These are phyloP conservation scores for Venturia oleaginea DNA, from an alignment of 2,329 filamentous ascomycete species.

Conservation along the genomic window DNA sequence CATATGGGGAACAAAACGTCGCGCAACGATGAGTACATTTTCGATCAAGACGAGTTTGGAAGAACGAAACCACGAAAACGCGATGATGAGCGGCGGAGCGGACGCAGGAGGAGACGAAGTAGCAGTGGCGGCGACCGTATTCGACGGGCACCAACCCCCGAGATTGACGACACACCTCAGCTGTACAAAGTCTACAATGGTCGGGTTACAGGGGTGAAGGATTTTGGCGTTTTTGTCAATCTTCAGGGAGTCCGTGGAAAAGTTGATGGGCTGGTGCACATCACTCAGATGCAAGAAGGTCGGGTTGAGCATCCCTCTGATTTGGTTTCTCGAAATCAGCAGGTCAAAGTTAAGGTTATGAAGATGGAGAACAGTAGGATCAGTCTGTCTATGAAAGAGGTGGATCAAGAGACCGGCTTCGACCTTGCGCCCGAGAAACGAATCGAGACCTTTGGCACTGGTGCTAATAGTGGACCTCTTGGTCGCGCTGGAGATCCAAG, in stretches of 20 bases:
- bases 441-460: slow-evolving; percentile 79
- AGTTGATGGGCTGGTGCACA: slow-evolving; percentile 86
- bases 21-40: slow-evolving; percentile 41
- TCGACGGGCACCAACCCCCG: slow-evolving; percentile 55
- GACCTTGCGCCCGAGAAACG: slow-evolving; percentile 72
- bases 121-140: slow-evolving; percentile 44
- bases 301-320: slow-evolving; percentile 90
- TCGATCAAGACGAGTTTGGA: slow-evolving; percentile 54
- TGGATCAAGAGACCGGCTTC: slow-evolving; percentile 79
- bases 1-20: neutral
- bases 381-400: slow-evolving; percentile 93
- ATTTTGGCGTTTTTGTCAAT: slow-evolving; percentile 94
- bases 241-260: slow-evolving; percentile 79
- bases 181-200: slow-evolving; percentile 86
- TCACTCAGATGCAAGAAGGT: slow-evolving; percentile 78
- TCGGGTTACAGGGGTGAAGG: slow-evolving; percentile 82
- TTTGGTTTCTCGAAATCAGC: slow-evolving; percentile 67
- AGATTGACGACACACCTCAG: slow-evolving; percentile 73
- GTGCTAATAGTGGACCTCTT: slow-evolving; percentile 79
- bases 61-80: slow-evolving; percentile 33
- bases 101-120: slow-evolving; percentile 27
- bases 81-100: slow-evolving; percentile 16
- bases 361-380: slow-evolving; percentile 76
- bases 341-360: slow-evolving; percentile 85
- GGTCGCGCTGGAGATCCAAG: slow-evolving; percentile 45